Conservation (phyloP, 768 basidiomycete species). For the Chlorophyllum brunneum region DNA sequence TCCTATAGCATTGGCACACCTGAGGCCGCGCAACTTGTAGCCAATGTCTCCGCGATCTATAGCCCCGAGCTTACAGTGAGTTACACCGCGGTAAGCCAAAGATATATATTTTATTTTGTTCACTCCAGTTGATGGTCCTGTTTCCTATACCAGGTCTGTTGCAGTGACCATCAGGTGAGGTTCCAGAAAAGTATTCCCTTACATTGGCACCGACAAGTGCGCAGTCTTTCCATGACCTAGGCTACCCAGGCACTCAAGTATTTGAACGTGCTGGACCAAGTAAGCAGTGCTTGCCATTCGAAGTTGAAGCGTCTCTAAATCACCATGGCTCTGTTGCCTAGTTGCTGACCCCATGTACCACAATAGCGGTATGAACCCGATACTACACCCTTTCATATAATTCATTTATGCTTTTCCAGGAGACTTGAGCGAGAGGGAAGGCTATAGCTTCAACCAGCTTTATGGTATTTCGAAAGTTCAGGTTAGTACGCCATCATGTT, state of each 20-base stretch:
- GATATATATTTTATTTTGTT: background rate
- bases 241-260: constrained; percentile 82
- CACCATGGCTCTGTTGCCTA: constrained; percentile 20
- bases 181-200: background rate
- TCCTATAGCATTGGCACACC: constrained; percentile 67
- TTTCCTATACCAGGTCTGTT: constrained; percentile 56
- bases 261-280: constrained; percentile 83
- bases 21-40: constrained; percentile 70
- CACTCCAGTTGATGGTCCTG: background rate
- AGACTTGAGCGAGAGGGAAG: constrained; percentile 73
- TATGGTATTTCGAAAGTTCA: constrained; percentile 85
- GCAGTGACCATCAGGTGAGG: constrained; percentile 82
- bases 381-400: too few species aligned
- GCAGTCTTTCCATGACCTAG: constrained; percentile 77
- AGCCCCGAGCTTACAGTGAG: constrained; percentile 76
- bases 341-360: constrained; percentile 91
- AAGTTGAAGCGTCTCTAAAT: background rate
- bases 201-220: constrained; percentile 5
- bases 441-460: constrained; percentile 83
- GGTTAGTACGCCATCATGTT: constrained; percentile 37
- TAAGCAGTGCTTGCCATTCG: constrained; percentile 25
- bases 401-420: too few species aligned
- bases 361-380: constrained; percentile 53
- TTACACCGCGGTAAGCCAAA: constrained; percentile 47
- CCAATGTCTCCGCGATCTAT: constrained; percentile 74